Evolutionary conservation across 2,329 filamentous ascomycete genomes (phyloP).

Genomic region (Talaromyces sp.): DNA sequence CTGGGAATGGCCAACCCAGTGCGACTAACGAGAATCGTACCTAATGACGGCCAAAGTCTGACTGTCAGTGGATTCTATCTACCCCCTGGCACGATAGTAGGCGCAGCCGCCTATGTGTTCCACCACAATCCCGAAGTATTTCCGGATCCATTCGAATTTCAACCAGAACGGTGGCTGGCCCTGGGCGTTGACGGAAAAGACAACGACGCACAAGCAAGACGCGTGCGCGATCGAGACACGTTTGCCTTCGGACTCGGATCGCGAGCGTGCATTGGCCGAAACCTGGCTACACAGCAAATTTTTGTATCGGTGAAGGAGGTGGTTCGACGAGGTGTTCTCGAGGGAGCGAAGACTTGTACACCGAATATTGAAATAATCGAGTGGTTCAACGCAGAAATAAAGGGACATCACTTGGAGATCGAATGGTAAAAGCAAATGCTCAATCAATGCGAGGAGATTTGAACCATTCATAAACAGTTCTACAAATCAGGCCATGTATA

Average conservation of each 20-base stretch:
- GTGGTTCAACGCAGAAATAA: not conserved
- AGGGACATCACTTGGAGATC: not conserved
- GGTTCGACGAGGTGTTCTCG: not conserved
- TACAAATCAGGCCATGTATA: no score
- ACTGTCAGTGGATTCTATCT: not conserved
- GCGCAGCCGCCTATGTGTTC: conserved; percentile 27
- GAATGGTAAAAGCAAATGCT: no score
- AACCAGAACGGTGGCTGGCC: conserved; percentile 28
- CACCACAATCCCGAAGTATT: conserved; percentile 25
- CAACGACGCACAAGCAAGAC: not conserved
- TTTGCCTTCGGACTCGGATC: not conserved
- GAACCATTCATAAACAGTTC: no score
- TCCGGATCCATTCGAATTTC: conserved; percentile 23
- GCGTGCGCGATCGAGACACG: not conserved
- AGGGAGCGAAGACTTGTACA: not conserved
- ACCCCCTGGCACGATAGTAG: conserved; percentile 15
- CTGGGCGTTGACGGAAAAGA: not conserved
- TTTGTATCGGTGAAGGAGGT: not conserved
- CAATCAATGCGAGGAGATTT: no score
- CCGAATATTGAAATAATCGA: not conserved
- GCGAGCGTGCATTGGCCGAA: not conserved
- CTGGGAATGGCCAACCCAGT: not conserved
- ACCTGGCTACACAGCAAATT: not conserved
- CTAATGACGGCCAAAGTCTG: not conserved
- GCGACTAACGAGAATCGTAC: not conserved